Evolutionary conservation across 176 grass and related monocot species (phyloP), one percentile per base, ranked within the genome.

Genomic region (Hsuehochloa calcarea): DNA sequence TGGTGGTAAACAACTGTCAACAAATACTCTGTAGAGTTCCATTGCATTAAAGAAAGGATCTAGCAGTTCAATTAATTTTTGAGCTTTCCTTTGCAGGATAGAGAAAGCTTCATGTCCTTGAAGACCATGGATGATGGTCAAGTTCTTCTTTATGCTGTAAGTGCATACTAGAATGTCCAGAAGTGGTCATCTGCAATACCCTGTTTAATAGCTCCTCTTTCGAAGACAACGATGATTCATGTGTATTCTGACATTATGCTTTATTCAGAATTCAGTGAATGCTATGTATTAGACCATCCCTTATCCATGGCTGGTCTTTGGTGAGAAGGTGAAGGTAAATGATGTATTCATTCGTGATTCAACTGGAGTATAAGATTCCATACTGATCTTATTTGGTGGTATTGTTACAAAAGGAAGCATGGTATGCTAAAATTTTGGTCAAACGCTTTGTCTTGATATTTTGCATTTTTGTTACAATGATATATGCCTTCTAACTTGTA

Each of bases 71-170:
- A 40, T 41, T 89, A 7, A 35, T 75, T 80, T 8, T 88, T 64
- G 59, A 44, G 56, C 19, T 83, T 82, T 75, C 34, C 34, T 83
- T 92, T 89, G 81, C 85, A 98, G 93, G 91, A 95, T 77, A 88
- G 93, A 90, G 96, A 98, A 83, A 95, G 75, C 65, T 98, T 93
- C 17, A 93, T 98, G 93, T 94, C 96, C 78, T 98, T 95, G 72
- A 95, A 98, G 79, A 92, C 96, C 20, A 98, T 98, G 96, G 93
- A 98, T 95, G 96, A 98, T 83, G 96, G 96, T 22, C 93, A 93
- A 80, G 96, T 98, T 82, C 85, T 98, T 69, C 85, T 98, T 93
- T 98, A 98, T 85, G 91, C 91, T 80, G 96, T 98, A 90, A 93
- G 93, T 93, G 44, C 72, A 55, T 65, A 49, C 14, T 50, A 7